phyloP scores from a whole-genome alignment of 371 early-diverging fungal genomes.

The Haplosporangium sp. region DNA sequence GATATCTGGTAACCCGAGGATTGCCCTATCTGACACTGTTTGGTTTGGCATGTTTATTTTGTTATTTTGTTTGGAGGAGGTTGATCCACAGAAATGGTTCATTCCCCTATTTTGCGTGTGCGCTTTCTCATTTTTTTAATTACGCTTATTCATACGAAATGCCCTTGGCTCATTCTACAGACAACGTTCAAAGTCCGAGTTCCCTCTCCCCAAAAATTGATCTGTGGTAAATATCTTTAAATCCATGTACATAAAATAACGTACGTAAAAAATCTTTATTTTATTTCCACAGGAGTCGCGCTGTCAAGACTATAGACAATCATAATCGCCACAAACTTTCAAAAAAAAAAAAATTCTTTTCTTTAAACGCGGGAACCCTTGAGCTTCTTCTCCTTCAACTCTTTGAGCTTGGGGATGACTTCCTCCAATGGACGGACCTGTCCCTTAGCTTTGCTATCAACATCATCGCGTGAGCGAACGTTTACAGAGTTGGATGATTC shows the following conservation, averaged over 20 bases:
- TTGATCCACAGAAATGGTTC: not conserved
- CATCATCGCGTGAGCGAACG: slow-evolving; percentile 90
- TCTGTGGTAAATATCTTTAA: not conserved
- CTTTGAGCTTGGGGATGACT: slow-evolving; percentile 70
- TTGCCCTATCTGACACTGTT: no score
- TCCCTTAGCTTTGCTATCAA: slow-evolving; percentile 85
- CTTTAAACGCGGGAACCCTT: slow-evolving; percentile 68
- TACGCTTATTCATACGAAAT: slow-evolving; percentile 53
- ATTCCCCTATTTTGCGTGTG: not conserved
- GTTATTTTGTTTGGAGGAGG: not conserved
- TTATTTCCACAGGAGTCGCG: not conserved
- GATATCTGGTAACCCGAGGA: no score
- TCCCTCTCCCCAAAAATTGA: slow-evolving; percentile 14
- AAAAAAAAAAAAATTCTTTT: no score
- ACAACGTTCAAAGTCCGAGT: slow-evolving; percentile 34
- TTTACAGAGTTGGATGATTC: slow-evolving; percentile 87
- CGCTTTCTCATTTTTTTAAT: slow-evolving; percentile 10
- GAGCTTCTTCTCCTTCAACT: slow-evolving; percentile 69
- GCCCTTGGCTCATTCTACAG: slow-evolving; percentile 5
- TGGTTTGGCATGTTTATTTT: slow-evolving; percentile 3
- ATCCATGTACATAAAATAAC: not conserved
- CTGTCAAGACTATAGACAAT: no score
- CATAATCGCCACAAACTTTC: no score
- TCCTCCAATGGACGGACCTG: slow-evolving; percentile 78
- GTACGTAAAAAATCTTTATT: not conserved